phyloP scores from a whole-genome alignment of 1,284 basidiomycete species.

The Fomes fomentarius region DNA sequence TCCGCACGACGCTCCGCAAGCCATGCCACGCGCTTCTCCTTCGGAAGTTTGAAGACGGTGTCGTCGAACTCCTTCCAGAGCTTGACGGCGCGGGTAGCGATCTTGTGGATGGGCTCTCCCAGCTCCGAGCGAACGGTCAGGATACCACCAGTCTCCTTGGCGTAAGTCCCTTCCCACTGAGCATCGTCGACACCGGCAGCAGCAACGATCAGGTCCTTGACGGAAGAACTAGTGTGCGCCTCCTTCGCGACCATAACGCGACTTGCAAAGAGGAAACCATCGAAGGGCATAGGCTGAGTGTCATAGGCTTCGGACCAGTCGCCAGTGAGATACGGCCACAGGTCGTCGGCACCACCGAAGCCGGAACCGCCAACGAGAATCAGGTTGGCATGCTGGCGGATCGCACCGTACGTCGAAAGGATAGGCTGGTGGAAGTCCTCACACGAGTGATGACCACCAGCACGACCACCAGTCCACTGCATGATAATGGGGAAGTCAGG shows the following conservation, averaged over 20 bases:
- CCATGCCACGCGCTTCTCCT: conserved; percentile 94
- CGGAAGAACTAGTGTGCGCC: conserved; percentile 90
- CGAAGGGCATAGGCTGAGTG: conserved; percentile 97
- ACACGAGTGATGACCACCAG: conserved; percentile 98
- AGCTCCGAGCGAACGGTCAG: conserved; percentile 97
- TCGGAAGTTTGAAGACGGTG: conserved; percentile 91
- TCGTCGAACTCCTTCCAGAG: conserved; percentile 99
- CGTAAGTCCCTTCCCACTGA: conserved; percentile 95
- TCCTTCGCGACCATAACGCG: conserved; percentile 99
- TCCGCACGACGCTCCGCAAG: conserved; percentile 86
- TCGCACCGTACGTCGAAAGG: conserved; percentile 86
- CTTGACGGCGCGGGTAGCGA: conserved; percentile 95
- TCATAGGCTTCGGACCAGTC: conserved; percentile 91
- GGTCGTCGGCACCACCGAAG: conserved; percentile 93
- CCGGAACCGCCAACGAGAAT: conserved; percentile 95
- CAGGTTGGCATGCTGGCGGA: conserved; percentile 90
- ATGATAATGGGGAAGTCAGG: conserved; percentile 98
- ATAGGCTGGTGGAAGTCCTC: conserved; percentile 99
- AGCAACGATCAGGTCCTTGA: conserved; percentile 96
- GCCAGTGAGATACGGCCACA: conserved; percentile 97
- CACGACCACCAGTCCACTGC: conserved; percentile 99
- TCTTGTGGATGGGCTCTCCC: conserved; percentile 99
- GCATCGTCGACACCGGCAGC: conserved; percentile 92
- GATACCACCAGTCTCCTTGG: conserved; percentile 93
- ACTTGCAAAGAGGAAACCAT: conserved; percentile 94